Evolutionary conservation across 768 basidiomycete genomes (phyloP).

Genomic region (Suillus cothurnatus): DNA sequence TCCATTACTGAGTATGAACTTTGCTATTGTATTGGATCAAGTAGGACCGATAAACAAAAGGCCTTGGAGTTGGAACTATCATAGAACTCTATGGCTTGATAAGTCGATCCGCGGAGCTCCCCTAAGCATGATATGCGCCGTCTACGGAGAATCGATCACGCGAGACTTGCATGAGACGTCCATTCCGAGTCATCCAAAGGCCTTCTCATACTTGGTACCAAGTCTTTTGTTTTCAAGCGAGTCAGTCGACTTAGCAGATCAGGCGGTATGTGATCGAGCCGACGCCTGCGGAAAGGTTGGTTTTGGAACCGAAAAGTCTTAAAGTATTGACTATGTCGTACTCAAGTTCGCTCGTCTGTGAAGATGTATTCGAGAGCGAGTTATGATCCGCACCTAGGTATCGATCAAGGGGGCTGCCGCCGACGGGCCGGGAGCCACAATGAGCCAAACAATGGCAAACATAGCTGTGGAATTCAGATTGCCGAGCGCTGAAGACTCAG

Average conservation of each 20-base stretch:
- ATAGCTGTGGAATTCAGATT: not conserved
- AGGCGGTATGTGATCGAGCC: not conserved
- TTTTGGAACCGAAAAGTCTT: not conserved
- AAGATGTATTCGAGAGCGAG: not conserved
- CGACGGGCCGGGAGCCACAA: slow-evolving; percentile 10
- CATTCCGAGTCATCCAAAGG: not conserved
- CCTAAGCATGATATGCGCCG: not conserved
- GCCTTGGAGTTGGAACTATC: not conserved
- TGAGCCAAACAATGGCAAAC: slow-evolving; percentile 26
- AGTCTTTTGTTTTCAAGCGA: slow-evolving; percentile 1
- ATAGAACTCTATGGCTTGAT: not conserved
- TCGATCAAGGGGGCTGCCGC: not conserved
- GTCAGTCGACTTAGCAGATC: not conserved
- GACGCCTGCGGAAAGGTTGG: not conserved
- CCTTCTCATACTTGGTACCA: not conserved
- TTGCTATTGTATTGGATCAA: slow-evolving; percentile 1
- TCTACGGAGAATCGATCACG: not conserved
- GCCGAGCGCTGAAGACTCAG: not conserved
- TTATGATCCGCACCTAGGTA: not conserved
- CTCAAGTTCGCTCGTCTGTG: slow-evolving; percentile 2
- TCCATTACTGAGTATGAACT: not conserved
- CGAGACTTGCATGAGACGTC: slow-evolving; percentile 3
- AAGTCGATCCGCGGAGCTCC: slow-evolving; percentile 2
- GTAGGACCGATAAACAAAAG: not conserved
- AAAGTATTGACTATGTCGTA: not conserved